Conservation (phyloP, 2,329 filamentous ascomycete genomes). For the Pyrenophora teres region DNA sequence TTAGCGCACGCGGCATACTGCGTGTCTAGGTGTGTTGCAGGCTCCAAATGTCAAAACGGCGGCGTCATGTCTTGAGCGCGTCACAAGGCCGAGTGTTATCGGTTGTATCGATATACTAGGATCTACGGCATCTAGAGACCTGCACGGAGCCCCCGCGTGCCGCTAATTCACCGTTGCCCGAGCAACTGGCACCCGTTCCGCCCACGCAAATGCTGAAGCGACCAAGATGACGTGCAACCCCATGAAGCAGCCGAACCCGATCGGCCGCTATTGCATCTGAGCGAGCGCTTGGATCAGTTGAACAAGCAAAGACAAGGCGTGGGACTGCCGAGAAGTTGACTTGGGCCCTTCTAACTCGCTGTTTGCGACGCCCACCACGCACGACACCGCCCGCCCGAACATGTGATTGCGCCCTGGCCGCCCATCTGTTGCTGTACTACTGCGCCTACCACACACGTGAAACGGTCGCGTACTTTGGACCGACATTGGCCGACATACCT, state of each 20-base stretch:
- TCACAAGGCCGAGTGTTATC: slow-evolving; percentile 14
- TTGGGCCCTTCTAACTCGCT: background rate
- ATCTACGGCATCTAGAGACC: slow-evolving; percentile 12
- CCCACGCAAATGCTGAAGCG: slow-evolving; percentile 11
- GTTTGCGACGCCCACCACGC: background rate
- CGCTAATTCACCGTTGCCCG: slow-evolving; percentile 10
- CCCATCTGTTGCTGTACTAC: slow-evolving; percentile 10
- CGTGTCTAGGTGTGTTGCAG: slow-evolving; percentile 20
- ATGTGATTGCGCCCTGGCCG: slow-evolving; percentile 12
- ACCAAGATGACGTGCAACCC: background rate
- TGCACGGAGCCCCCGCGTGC: slow-evolving; percentile 16
- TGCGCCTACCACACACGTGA: background rate
- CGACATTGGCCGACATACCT: no score
- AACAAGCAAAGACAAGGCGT: background rate
- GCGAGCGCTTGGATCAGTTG: background rate
- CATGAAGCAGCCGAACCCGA: background rate
- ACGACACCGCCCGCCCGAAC: slow-evolving; percentile 1
- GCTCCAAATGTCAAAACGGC: slow-evolving; percentile 30
- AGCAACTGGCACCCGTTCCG: slow-evolving; percentile 9
- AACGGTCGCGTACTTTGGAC: no score
- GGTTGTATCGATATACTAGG: slow-evolving; percentile 33
- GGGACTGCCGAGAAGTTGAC: background rate
- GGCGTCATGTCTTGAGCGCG: slow-evolving; percentile 1
- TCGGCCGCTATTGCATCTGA: background rate
- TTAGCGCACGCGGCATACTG: slow-evolving; percentile 27